Evolutionary conservation across 139 green algal genomes (phyloP).

Genomic region (Tetradesmus lagerheimii): DNA sequence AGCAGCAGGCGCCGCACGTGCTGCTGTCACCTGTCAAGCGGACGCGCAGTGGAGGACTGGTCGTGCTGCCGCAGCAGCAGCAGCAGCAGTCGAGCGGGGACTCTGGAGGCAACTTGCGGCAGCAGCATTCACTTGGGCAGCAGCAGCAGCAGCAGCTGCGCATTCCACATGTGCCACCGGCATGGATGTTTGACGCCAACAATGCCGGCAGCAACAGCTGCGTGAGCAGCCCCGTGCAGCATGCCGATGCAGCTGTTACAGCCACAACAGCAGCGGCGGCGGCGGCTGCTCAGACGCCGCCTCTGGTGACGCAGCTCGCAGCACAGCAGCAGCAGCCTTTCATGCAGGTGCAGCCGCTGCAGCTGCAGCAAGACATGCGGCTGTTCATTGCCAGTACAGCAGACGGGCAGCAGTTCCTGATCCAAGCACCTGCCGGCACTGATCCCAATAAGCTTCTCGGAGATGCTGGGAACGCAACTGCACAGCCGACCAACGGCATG

Average conservation of each 20-base stretch:
- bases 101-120: background rate
- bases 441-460: background rate
- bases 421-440: conserved; percentile 1
- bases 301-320: background rate
- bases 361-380: background rate
- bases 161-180: background rate
- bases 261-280: conserved; percentile 1
- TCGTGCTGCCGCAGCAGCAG: conserved; percentile 24
- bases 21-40: conserved; percentile 19
- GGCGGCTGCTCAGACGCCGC: background rate
- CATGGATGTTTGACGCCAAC: background rate
- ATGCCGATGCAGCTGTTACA: background rate
- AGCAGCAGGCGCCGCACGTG: background rate
- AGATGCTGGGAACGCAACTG: background rate
- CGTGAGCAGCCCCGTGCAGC: background rate
- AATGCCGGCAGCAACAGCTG: background rate
- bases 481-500: background rate
- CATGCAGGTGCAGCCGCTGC: background rate
- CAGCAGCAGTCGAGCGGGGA: conserved; percentile 14
- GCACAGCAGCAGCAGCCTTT: conserved; percentile 19
- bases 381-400: conserved; percentile 18
- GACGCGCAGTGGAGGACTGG: background rate
- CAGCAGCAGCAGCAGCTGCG: conserved; percentile 2
- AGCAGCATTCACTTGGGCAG: background rate
- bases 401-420: conserved; percentile 38